phyloP scores from a whole-genome alignment of 2,329 filamentous ascomycete species.

The Madurella fahalii region DNA sequence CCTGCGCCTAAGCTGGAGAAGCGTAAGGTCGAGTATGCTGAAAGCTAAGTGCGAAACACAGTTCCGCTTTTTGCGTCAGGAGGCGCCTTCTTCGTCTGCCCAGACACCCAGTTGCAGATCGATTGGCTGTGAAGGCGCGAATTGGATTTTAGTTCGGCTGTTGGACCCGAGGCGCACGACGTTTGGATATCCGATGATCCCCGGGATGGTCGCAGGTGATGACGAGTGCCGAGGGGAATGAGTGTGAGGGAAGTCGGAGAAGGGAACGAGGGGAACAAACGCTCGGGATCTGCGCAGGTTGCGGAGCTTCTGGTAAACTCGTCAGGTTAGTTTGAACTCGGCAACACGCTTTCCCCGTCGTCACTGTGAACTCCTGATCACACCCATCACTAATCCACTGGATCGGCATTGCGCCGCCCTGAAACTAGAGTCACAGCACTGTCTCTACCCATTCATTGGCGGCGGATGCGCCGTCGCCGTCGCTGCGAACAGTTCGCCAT shows the following conservation, averaged over 20 bases:
- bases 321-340: not conserved
- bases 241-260: not conserved
- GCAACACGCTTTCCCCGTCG: not conserved
- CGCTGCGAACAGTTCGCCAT: not conserved
- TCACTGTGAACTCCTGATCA: not conserved
- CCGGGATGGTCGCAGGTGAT: no score
- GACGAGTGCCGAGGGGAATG: not conserved
- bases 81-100: not conserved
- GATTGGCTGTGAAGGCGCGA: not conserved
- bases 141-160: no score
- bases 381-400: not conserved
- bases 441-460: not conserved
- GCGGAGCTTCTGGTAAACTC: not conserved
- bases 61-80: slow-evolving; percentile 5
- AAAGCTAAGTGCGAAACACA: slow-evolving; percentile 16
- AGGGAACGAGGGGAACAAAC: not conserved
- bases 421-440: not conserved
- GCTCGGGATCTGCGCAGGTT: not conserved
- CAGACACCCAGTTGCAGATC: no score
- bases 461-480: not conserved
- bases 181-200: no score
- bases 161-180: not conserved
- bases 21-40: not conserved
- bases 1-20: slow-evolving; percentile 7
- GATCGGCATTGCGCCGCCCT: not conserved